A percentile compares a stretch with the other conserved stretches of the same genome.
Conservation (phyloP, 345 rosid species). For the Eucalyptus erythrocorys region DNA sequence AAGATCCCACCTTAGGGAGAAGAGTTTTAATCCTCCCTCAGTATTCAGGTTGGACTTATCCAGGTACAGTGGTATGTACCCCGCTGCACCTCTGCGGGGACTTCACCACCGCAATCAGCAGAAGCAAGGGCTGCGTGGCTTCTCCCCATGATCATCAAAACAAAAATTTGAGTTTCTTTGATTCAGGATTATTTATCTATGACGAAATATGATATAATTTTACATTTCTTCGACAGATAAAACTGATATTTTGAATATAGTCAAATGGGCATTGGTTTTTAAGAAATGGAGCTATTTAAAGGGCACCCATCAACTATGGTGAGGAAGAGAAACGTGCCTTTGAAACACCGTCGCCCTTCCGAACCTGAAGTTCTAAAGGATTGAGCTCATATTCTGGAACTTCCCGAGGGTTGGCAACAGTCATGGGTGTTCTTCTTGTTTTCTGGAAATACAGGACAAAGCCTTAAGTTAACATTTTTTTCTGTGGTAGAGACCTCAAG, state of each 20-base stretch:
- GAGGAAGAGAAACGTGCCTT: slow-evolving; percentile 29
- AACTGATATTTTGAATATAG: background rate
- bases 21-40: background rate
- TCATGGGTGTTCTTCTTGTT: slow-evolving; percentile 92
- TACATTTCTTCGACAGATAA: background rate
- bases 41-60: background rate
- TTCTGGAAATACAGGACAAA: slow-evolving; percentile 31
- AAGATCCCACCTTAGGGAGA: background rate
- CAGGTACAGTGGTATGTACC: background rate
- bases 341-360: slow-evolving; percentile 74
- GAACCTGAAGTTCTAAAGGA: slow-evolving; percentile 84
- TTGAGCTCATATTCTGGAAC: slow-evolving; percentile 95
- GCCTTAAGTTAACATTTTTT: background rate
- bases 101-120: background rate
- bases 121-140: background rate
- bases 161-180: accelerated
- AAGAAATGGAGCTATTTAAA: background rate
- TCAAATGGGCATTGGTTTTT: background rate
- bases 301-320: background rate
- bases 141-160: background rate
- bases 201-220: accelerated
- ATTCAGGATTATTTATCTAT: background rate
- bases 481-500: background rate
- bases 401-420: slow-evolving; percentile 80
- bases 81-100: accelerated